phyloP scores from a whole-genome alignment of 2,329 filamentous ascomycete genomes.

The Diaporthe nobilis region DNA sequence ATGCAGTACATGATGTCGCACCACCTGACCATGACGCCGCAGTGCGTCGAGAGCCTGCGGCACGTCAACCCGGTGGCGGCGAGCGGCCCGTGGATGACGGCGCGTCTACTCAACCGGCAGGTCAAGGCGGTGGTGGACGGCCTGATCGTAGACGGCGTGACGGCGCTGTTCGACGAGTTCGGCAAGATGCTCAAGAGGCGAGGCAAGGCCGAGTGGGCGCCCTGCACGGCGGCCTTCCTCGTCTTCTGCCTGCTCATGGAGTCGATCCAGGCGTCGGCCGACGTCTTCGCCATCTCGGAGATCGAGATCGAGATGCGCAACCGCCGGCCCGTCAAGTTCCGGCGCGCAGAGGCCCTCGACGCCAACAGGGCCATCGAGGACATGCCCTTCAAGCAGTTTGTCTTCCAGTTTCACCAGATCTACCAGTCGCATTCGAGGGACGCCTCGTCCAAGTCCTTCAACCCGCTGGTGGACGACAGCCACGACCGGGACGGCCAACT shows the following conservation, averaged over 20 bases:
- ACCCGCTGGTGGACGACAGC: constrained; percentile 65
- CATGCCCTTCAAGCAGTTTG: constrained; percentile 72
- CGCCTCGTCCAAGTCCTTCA: constrained; percentile 64
- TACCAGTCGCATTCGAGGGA: constrained; percentile 70
- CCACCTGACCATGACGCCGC: constrained; percentile 65
- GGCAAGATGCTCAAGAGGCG: constrained; percentile 68
- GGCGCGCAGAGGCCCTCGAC: constrained; percentile 60
- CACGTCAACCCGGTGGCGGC: constrained; percentile 60
- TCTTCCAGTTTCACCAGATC: constrained; percentile 71
- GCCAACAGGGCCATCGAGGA: constrained; percentile 68
- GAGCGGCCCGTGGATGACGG: constrained; percentile 61
- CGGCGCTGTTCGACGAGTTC: constrained; percentile 66
- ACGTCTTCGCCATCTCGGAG: constrained; percentile 65
- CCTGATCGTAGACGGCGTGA: constrained; percentile 65
- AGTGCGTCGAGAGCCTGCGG: constrained; percentile 58
- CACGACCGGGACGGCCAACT: constrained; percentile 60
- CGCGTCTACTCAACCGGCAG: constrained; percentile 69
- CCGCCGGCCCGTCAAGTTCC: constrained; percentile 53
- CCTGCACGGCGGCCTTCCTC: constrained; percentile 69
- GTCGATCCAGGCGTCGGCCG: constrained; percentile 66
- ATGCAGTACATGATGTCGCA: constrained; percentile 71
- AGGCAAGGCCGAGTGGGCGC: constrained; percentile 67
- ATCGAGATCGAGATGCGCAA: constrained; percentile 64
- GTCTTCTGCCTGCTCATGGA: constrained; percentile 73
- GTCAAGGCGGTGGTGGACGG: constrained; percentile 71